These are phyloP conservation scores for Xerocomellus intermedius DNA, from an alignment of 768 basidiomycete species.

Conservation along the genomic window DNA sequence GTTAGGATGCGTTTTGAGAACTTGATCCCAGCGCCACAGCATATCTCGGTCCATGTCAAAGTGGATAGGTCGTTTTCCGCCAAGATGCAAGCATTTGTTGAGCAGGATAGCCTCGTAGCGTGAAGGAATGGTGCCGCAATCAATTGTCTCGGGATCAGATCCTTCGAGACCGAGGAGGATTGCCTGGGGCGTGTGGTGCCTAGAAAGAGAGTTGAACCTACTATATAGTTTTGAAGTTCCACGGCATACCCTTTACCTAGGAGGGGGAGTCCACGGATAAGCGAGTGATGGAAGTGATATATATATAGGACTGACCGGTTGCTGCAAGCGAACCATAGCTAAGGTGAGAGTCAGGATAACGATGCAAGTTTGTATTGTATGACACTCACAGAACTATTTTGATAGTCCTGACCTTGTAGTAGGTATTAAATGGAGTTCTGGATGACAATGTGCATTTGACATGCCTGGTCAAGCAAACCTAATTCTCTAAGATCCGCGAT, in stretches of 20 bases:
- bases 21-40: slow-evolving; percentile 88
- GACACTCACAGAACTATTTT: slow-evolving; percentile 77
- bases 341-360: neutral
- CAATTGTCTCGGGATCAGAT: slow-evolving; percentile 92
- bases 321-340: slow-evolving; percentile 94
- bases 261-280: slow-evolving; percentile 6
- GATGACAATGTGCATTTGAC: slow-evolving; percentile 6
- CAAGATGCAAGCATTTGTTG: slow-evolving; percentile 66
- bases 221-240: neutral
- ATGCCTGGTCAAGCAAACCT: slow-evolving; percentile 64
- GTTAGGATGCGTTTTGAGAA: slow-evolving; percentile 87
- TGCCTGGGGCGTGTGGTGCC: slow-evolving; percentile 86
- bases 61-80: slow-evolving; percentile 69
- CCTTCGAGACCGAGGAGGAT: slow-evolving; percentile 83
- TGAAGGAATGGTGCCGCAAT: slow-evolving; percentile 77
- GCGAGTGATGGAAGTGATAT: slow-evolving; percentile 1
- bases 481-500: slow-evolving; percentile 71
- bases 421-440: neutral
- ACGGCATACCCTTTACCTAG: slow-evolving; percentile 71
- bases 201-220: slow-evolving; percentile 27
- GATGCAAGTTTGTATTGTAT: neutral
- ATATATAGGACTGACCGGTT: slow-evolving; percentile 53
- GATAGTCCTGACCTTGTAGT: slow-evolving; percentile 62
- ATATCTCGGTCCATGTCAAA: slow-evolving; percentile 92
- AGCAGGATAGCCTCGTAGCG: slow-evolving; percentile 69